phyloP scores from a whole-genome alignment of 2,329 filamentous ascomycete genomes.

The Fusarium oligoseptatum region DNA sequence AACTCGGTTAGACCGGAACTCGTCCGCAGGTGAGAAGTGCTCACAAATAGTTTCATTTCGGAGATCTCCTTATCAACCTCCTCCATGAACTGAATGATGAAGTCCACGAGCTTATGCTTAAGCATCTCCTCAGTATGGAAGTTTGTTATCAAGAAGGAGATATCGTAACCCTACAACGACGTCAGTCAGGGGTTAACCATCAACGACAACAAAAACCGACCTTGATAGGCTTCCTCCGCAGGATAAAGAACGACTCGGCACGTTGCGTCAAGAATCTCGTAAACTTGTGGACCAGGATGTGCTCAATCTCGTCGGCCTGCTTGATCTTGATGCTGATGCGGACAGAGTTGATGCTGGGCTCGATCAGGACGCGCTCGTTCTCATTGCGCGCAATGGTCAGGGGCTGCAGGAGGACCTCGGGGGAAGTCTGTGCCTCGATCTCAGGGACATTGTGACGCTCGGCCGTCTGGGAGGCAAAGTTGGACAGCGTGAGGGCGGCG shows the following conservation, averaged over 20 bases:
- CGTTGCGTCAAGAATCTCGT: constrained; percentile 86
- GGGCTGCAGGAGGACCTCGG: constrained; percentile 93
- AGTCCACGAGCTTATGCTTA: constrained; percentile 99
- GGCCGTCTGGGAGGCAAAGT: constrained; percentile 97
- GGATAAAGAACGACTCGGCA: constrained; percentile 96
- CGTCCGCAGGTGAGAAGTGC: constrained; percentile 52
- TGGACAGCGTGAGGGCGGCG: constrained; percentile 86
- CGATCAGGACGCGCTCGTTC: constrained; percentile 95
- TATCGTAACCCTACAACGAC: constrained; percentile 85
- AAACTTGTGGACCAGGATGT: constrained; percentile 98
- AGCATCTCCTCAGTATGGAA: constrained; percentile 99
- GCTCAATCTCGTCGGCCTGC: constrained; percentile 98
- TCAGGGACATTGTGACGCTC: constrained; percentile 99
- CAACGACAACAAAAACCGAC: constrained; percentile 60
- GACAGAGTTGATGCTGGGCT: constrained; percentile 96
- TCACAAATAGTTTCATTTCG: constrained; percentile 99
- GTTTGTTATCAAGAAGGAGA: constrained; percentile 98
- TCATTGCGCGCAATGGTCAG: constrained; percentile 94
- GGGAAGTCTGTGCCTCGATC: constrained; percentile 91
- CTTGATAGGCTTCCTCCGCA: constrained; percentile 95
- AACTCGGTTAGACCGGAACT: constrained; percentile 31
- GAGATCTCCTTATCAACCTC: constrained; percentile 99
- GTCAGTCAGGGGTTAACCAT: constrained; percentile 34
- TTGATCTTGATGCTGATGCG: constrained; percentile 99
- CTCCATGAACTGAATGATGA: constrained; percentile 99